Evolutionary conservation across 768 basidiomycete genomes (phyloP).

Genomic region (Boletus patriciae): DNA sequence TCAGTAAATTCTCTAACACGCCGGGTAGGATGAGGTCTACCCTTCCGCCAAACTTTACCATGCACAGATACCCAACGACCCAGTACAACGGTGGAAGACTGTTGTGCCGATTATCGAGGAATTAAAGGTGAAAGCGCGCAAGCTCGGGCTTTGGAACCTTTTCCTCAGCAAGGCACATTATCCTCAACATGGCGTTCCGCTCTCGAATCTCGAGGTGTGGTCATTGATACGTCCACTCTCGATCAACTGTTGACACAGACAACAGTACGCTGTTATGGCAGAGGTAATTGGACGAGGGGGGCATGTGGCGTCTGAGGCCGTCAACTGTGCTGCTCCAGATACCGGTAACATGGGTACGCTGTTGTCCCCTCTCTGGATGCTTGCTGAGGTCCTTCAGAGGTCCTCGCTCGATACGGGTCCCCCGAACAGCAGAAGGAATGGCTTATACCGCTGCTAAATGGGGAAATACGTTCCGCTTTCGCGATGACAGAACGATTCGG

Average conservation of each 20-base stretch:
- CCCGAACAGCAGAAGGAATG: conserved; percentile 89
- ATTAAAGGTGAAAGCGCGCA: conserved; percentile 85
- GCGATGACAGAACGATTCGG: conserved; percentile 96
- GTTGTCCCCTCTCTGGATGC: not conserved
- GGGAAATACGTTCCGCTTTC: conserved; percentile 92
- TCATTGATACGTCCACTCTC: not conserved
- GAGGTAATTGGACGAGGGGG: conserved; percentile 86
- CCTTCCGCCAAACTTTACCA: conserved; percentile 78
- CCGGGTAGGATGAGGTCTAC: conserved; percentile 75
- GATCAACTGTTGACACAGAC: not conserved
- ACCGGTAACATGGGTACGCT: conserved; percentile 92
- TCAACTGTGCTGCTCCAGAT: conserved; percentile 96
- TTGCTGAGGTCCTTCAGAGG: conserved; percentile 58
- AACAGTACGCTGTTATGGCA: conserved; percentile 95
- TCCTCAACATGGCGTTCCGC: conserved; percentile 82
- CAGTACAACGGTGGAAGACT: conserved; percentile 76
- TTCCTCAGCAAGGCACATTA: conserved; percentile 95
- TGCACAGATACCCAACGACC: conserved; percentile 78
- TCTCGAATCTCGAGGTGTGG: conserved; percentile 88
- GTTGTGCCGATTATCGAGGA: conserved; percentile 78
- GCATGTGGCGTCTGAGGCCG: conserved; percentile 78
- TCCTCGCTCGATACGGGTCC: conserved; percentile 92
- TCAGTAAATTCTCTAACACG: not conserved
- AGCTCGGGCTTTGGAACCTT: conserved; percentile 93
- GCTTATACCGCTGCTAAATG: conserved; percentile 84